phyloP scores from a whole-genome alignment of 805 yeast genomes.

The Pichia sporocuriosa region DNA sequence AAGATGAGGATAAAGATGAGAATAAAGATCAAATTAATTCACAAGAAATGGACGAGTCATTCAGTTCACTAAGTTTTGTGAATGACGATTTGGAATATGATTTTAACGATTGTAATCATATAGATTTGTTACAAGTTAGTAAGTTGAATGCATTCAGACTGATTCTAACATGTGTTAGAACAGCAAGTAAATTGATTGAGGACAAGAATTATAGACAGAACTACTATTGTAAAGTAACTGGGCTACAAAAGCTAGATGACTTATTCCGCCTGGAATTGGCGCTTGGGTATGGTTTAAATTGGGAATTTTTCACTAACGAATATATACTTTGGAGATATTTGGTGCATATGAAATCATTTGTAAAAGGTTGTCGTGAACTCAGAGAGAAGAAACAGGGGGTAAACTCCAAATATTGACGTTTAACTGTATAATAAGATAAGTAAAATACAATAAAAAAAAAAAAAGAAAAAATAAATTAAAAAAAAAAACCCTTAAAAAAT shows the following conservation, averaged over 20 bases:
- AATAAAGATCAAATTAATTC: background rate
- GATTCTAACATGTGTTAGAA: constrained; percentile 33
- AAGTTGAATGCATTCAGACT: constrained; percentile 35
- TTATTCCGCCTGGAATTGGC: constrained; percentile 35
- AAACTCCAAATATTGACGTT: too few relatives aligned
- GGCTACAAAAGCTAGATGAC: constrained; percentile 35
- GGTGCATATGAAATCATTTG: constrained; percentile 25
- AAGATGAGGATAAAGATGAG: background rate
- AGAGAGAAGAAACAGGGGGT: constrained; percentile 3
- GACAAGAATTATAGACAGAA: constrained; percentile 39
- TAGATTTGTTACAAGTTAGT: constrained; percentile 18
- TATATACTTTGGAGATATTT: constrained; percentile 29
- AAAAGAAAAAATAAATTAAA: too few relatives aligned
- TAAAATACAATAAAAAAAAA: too few relatives aligned
- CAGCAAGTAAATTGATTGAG: constrained; percentile 37
- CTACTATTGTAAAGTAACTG: constrained; percentile 39
- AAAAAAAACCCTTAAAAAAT: too few relatives aligned
- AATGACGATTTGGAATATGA: background rate
- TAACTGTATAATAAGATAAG: too few relatives aligned
- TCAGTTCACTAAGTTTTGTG: background rate
- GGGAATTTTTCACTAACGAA: constrained; percentile 35
- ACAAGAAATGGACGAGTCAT: background rate
- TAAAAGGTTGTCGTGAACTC: constrained; percentile 3
- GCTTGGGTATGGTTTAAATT: constrained; percentile 36
- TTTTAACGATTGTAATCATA: background rate